Evolutionary conservation across 2,329 filamentous ascomycete species (phyloP).

Genomic region (Rhynchosporium graminicola): DNA sequence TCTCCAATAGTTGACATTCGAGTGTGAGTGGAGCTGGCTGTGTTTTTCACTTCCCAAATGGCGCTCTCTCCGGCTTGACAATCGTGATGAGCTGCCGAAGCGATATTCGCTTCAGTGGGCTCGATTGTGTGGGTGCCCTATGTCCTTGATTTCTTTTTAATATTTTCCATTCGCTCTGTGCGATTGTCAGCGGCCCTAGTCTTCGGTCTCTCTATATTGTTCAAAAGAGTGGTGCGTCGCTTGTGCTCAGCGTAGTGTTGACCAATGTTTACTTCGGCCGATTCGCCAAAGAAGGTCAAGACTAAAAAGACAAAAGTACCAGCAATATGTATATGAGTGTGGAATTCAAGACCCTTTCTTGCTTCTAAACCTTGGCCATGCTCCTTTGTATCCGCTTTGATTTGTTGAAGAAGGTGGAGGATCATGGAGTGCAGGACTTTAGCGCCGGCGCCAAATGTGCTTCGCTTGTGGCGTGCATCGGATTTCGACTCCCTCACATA

Average conservation of each 20-base stretch:
- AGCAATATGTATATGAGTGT: too few species aligned
- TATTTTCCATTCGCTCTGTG: neutral
- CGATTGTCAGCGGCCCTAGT: neutral
- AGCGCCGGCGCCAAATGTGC: constrained; percentile 13
- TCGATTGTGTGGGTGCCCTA: neutral
- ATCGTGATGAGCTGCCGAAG: neutral
- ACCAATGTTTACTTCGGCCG: too few species aligned
- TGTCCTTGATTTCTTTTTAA: neutral
- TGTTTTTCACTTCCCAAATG: neutral
- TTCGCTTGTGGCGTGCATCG: constrained; percentile 12
- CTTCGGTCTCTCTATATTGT: too few species aligned
- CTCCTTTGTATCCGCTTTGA: neutral
- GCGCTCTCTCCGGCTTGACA: neutral
- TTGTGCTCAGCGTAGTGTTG: too few species aligned
- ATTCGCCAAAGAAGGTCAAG: too few species aligned
- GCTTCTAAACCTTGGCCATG: neutral
- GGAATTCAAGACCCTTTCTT: too few species aligned
- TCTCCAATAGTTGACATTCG: neutral
- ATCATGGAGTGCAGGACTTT: neutral
- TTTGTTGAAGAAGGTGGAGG: neutral
- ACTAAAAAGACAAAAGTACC: too few species aligned
- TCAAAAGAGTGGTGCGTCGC: too few species aligned
- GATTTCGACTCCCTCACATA: neutral
- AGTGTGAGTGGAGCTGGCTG: neutral
- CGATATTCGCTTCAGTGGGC: constrained; percentile 4